Base-by-base conservation (phyloP, 2,329 filamentous ascomycete genomes). In the Fusarium citri region DNA sequence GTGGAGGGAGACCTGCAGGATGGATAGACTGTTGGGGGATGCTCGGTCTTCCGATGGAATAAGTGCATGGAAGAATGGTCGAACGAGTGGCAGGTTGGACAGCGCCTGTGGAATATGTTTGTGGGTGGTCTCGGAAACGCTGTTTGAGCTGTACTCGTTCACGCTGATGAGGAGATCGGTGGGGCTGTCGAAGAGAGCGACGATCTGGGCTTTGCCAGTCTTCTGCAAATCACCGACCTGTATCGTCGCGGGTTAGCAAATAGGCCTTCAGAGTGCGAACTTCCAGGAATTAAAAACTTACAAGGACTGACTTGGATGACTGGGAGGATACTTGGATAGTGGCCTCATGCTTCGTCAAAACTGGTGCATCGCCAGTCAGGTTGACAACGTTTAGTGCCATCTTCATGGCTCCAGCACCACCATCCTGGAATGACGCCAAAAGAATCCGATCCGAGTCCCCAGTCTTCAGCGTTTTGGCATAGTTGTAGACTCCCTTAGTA, bases 201-300 rank as follows among this genome's bases (percentile, higher is more conserved):
- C 11, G 2, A 31, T 48, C 15, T 48, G n/a, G 6, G 16, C n/a
- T 1, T 31, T 22, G 5, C 46, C 26, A 48, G 46, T 14, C 26
- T 30, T 31, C 23, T 4, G 26, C 15, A 48, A 3, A 11, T 31
- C 46, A 6, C 46, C 46, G 1, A 48, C 26, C 46, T 48, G 6
- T 22, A 20, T 2, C n/a, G 0, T 12, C 0, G 12, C 3, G n/a
- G 0, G 15, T 48, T 3, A 48, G n/a, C 2, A 28, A 23, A 16
- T 0, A 18, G 7, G 5, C 14, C 11, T 7, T 22, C 14, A 20
- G n/a, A 22, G 18, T 41, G 18, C 37, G 9, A 28, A 11, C 26
- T 11, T 3, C 10, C 4, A 11, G 37, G 18, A n/a, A 14, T 41
- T 6, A 10, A 8, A 9, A 20, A 48, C 46, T 18, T 31, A 48